These are phyloP conservation scores for Metarhizium rileyi DNA, from an alignment of 2,329 filamentous ascomycete species.

Conservation along the genomic window DNA sequence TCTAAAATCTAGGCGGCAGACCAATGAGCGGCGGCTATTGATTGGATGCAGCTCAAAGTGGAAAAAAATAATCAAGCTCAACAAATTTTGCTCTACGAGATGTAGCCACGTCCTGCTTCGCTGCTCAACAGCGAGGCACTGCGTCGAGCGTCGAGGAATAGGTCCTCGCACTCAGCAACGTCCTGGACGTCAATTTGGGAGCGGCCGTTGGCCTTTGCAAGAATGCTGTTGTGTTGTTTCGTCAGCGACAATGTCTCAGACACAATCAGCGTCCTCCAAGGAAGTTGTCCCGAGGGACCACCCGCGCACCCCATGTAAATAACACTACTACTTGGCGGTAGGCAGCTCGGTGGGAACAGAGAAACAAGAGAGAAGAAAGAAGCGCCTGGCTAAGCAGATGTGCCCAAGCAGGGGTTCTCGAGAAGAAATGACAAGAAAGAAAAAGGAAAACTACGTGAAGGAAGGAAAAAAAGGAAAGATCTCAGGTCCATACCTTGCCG, in stretches of 20 bases:
- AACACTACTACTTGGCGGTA: background rate
- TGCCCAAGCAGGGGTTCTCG: background rate
- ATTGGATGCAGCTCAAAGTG: background rate
- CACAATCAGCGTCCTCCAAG: slow-evolving; percentile 1
- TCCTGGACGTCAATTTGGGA: slow-evolving; percentile 68
- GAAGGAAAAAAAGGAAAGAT: slow-evolving; percentile 1
- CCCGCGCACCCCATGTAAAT: background rate
- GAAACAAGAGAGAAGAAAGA: background rate
- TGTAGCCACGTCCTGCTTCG: slow-evolving; percentile 54
- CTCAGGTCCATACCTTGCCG: slow-evolving; percentile 51
- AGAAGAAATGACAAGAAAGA: background rate
- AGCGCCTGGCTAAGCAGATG: background rate
- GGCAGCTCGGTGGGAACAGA: background rate
- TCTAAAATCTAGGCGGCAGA: background rate
- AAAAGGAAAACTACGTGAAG: background rate
- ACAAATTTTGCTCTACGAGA: slow-evolving; percentile 33
- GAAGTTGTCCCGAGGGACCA: background rate
- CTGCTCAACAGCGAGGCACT: slow-evolving; percentile 60
- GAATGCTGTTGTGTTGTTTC: slow-evolving; percentile 49
- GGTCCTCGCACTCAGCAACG: slow-evolving; percentile 70
- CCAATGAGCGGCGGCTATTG: background rate
- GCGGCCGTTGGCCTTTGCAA: slow-evolving; percentile 75
- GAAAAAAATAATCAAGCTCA: background rate
- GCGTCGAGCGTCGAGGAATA: slow-evolving; percentile 74
- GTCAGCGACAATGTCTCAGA: slow-evolving; percentile 25